These are phyloP conservation scores for Gentiana dahurica DNA, from an alignment of 257 asterid species.

Conservation along the genomic window DNA sequence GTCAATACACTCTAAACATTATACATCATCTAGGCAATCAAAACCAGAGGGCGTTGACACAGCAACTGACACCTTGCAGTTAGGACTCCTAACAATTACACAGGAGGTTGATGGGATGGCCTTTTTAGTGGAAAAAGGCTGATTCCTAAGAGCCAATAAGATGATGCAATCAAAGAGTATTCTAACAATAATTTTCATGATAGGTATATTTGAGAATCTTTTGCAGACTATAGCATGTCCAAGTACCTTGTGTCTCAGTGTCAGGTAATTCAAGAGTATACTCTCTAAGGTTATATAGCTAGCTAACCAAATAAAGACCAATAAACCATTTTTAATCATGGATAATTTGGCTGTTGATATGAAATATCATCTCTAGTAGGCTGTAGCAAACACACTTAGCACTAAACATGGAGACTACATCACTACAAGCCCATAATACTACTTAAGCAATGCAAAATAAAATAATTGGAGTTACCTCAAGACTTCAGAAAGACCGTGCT, in stretches of 20 bases:
- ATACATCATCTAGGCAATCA: background rate
- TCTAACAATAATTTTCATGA: slow-evolving; percentile 22
- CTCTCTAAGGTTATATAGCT: too few relatives aligned
- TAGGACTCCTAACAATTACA: slow-evolving; percentile 11
- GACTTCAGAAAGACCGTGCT: too few relatives aligned
- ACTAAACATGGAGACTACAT: too few relatives aligned
- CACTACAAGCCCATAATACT: too few relatives aligned
- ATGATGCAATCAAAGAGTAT: slow-evolving; percentile 29
- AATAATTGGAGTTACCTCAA: too few relatives aligned
- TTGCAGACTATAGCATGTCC: slow-evolving; percentile 22
- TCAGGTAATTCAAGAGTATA: slow-evolving; percentile 5
- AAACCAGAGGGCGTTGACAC: background rate
- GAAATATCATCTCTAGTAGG: too few relatives aligned
- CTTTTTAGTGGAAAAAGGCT: slow-evolving; percentile 14
- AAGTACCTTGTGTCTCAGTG: slow-evolving; percentile 27
- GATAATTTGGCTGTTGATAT: too few relatives aligned
- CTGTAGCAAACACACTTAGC: too few relatives aligned
- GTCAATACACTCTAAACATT: too few relatives aligned
- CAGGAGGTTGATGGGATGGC: slow-evolving; percentile 17
- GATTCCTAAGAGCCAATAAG: slow-evolving; percentile 23
- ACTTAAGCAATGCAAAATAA: too few relatives aligned
- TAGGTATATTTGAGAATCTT: slow-evolving; percentile 30
- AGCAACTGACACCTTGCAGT: slow-evolving; percentile 9
- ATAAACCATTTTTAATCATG: too few relatives aligned
- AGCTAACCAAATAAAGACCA: too few relatives aligned